Evolutionary conservation across 441 rosid genomes (phyloP), one percentile per base, ranked within the genome.

Genomic region (Croton laevigatus): DNA sequence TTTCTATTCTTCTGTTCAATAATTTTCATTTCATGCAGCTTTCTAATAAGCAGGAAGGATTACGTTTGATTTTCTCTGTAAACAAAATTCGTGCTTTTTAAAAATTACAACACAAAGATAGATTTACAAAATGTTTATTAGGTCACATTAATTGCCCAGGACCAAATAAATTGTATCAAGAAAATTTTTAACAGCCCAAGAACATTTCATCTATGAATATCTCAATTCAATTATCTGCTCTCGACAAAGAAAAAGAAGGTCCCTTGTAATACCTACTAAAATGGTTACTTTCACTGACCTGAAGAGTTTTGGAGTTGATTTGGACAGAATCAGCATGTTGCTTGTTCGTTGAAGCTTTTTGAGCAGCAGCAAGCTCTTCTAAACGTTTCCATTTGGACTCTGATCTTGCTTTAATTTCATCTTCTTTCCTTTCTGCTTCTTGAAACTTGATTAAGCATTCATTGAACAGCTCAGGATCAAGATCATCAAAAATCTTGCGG

Each of bases 401-500:
- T 11, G 84, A 73, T 79, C 75, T 88, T 72, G 73, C 86, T 78
- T 77, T 77, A 13, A 58, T 68, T 72, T 89, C 94, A 53, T 73
- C 85, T 67, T 80, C 81, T 64, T 78, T 86, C 55, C 36, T 68
- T 80, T 86, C 86, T 45, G 82, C 88, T 78, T 86, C 92, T 75
- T 71, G 82, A 69, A 87, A 86, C 83, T 86, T 83, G 46, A 53
- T 75, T 44, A 82, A 76, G 84, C 96, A 91, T 58, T 88, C 92
- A 61, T 83, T 84, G 59, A 81, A 88, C 59, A 88, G 81, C 46
- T 91, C 96, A 10, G 89, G 89, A 81, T 91, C 91, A 22, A 83
- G 81, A 78, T 89, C 96, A 46, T 84, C 85, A 65, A 90, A 81
- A 59, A 92, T 84, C 82, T 90, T 90, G 17, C 89, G 88, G 62